Base-by-base conservation (phyloP, 306 rosid species). In the Dicorynia guianensis region DNA sequence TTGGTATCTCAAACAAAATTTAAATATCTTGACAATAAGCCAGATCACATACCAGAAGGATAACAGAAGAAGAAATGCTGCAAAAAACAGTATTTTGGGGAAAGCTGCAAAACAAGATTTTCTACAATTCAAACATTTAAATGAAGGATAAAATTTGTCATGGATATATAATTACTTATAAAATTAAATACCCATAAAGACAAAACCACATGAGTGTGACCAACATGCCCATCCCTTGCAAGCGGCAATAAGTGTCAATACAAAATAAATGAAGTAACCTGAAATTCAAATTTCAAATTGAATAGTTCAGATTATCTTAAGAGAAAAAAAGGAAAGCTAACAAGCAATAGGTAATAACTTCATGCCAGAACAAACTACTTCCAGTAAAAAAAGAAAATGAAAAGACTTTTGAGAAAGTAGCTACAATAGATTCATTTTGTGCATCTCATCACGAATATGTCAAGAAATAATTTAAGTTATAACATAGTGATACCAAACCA, bases 61-160 rank as follows among this genome's bases (percentile, higher is more conserved):
- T 56, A 95, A 81, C 79, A 95, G 97, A 67, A 95, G 97, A 87
- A 95, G 97, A 91, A 95, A 95, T 63, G 92, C 95, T 42, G 99
- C 97, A 85, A 92, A 85, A 82, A 92, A 75, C 69, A 90, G 84
- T 80, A 95, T 87, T 85, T 90, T 85, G 57, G 99, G 97, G 84
- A 92, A 79, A 34, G 97, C 99, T 95, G 99, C 99, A 86, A 82
- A 81, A 72, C 52, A 83, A 85, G 68, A 43, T n/a, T 42, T 70
- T 69, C 77, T 77, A 76, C 48, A 44, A 25, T 54, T 81, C 69
- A 88, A 81, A 75, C n/a, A 61, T 66, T 79, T 69, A 71, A 65
- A 61, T 58, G 30, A 69, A 82, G 56, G 63, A 25, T 63, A 42
- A 46, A 20, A 75, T 43, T 66, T 35, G 6, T 9, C 43, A 50